phyloP scores from a whole-genome alignment of 768 basidiomycete genomes.

The Termitomyces sp. region DNA sequence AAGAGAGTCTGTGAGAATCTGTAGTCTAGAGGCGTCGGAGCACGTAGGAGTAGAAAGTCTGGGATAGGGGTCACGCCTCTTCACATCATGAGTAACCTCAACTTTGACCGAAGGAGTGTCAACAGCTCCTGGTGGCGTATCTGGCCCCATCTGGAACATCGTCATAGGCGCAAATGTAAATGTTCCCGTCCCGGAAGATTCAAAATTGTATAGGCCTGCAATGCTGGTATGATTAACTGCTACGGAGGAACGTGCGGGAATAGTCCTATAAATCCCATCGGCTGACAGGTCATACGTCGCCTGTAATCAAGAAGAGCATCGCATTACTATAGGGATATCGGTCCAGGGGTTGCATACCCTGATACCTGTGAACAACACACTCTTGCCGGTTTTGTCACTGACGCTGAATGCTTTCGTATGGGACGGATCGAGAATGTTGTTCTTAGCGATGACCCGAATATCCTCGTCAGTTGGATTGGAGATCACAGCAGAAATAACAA shows the following conservation, averaged over 20 bases:
- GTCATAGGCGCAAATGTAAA: neutral
- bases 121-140: neutral
- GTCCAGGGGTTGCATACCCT: neutral
- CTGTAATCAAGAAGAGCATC: neutral
- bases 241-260: neutral
- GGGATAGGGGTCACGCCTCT: neutral
- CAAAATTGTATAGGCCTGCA: neutral
- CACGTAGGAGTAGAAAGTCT: neutral
- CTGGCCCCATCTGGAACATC: neutral
- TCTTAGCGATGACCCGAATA: neutral
- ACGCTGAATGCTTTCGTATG: neutral
- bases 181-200: neutral
- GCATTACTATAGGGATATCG: neutral
- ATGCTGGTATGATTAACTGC: neutral
- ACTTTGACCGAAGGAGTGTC: neutral
- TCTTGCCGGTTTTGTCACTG: neutral
- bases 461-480: neutral
- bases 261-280: neutral
- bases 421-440: neutral
- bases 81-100: neutral
- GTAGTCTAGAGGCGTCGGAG: neutral
- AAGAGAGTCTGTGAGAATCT: neutral
- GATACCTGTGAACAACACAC: neutral
- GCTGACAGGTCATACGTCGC: neutral
- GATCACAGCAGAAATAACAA: neutral